These are phyloP conservation scores for Podosphaera fusca DNA, from an alignment of 2,329 filamentous ascomycete genomes.

Conservation along the genomic window DNA sequence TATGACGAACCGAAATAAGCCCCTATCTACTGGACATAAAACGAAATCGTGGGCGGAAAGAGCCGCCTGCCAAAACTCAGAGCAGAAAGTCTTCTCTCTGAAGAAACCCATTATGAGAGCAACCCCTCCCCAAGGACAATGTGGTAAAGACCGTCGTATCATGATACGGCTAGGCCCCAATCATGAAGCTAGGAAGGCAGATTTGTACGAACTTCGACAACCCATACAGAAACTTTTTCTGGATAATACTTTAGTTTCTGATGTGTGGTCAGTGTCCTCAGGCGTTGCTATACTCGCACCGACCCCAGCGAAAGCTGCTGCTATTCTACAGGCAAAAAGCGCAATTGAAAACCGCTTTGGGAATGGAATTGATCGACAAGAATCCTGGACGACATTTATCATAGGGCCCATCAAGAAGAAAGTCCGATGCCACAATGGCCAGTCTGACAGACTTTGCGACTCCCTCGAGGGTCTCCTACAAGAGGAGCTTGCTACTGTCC, in stretches of 20 bases:
- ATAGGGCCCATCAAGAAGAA: neutral
- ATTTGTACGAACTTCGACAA: neutral
- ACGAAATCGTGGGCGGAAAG: neutral
- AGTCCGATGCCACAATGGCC: neutral
- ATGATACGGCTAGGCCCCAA: neutral
- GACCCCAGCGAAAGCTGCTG: neutral
- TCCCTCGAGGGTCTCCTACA: neutral
- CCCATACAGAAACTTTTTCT: neutral
- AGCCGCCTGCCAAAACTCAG: neutral
- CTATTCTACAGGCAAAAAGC: neutral
- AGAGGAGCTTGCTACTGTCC: neutral
- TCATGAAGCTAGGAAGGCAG: neutral
- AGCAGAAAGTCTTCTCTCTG: neutral
- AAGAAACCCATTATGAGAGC: neutral
- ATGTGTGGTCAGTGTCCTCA: slow-evolving; percentile 1
- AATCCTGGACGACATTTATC: neutral
- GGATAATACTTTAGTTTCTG: neutral
- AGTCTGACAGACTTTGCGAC: neutral
- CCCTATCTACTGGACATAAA: neutral
- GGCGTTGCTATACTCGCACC: neutral
- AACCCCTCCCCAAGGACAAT: neutral
- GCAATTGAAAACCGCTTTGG: neutral
- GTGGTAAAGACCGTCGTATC: neutral
- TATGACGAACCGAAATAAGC: neutral
- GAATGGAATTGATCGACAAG: neutral